A percentile compares a stretch with the other conserved stretches of the same genome.
These are phyloP conservation scores for Saccharomycopsis vini DNA, from an alignment of 805 yeast genomes.

Conservation along the genomic window DNA sequence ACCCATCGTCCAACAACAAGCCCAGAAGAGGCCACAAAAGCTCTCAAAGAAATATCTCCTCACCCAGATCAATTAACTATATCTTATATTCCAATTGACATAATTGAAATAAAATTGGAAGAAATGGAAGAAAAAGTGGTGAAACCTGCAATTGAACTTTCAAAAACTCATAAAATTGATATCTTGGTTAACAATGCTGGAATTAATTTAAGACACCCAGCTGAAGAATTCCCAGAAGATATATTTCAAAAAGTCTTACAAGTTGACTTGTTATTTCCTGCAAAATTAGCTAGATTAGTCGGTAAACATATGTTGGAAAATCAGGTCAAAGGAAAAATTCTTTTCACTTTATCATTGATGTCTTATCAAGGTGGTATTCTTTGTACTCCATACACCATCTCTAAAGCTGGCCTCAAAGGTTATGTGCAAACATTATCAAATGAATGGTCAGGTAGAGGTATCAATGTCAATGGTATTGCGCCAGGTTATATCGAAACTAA, in stretches of 20 bases:
- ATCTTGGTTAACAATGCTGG: constrained; percentile 39
- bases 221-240: constrained; percentile 30
- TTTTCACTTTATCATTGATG: constrained; percentile 34
- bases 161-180: constrained; percentile 29
- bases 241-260: constrained; percentile 32
- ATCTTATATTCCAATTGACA: constrained; percentile 23
- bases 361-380: constrained; percentile 34
- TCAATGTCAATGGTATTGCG: constrained; percentile 29
- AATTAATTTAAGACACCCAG: constrained; percentile 26
- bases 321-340: constrained; percentile 31
- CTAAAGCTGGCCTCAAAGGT: constrained; percentile 27
- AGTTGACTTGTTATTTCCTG: constrained; percentile 33
- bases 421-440: constrained; percentile 25
- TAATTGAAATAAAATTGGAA: constrained; percentile 24
- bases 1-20: constrained; percentile 30
- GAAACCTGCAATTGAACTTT: constrained; percentile 25
- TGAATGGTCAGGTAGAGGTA: constrained; percentile 27
- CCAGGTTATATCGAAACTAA: constrained; percentile 29
- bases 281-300: constrained; percentile 29
- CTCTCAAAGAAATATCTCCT: constrained; percentile 21
- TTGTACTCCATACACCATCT: constrained; percentile 31
- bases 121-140: constrained; percentile 27
- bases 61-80: constrained; percentile 25
- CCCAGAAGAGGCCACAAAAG: constrained; percentile 25
- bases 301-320: constrained; percentile 31